phyloP scores from a whole-genome alignment of 2,329 filamentous ascomycete genomes.

The Colletotrichum euphorbiae region DNA sequence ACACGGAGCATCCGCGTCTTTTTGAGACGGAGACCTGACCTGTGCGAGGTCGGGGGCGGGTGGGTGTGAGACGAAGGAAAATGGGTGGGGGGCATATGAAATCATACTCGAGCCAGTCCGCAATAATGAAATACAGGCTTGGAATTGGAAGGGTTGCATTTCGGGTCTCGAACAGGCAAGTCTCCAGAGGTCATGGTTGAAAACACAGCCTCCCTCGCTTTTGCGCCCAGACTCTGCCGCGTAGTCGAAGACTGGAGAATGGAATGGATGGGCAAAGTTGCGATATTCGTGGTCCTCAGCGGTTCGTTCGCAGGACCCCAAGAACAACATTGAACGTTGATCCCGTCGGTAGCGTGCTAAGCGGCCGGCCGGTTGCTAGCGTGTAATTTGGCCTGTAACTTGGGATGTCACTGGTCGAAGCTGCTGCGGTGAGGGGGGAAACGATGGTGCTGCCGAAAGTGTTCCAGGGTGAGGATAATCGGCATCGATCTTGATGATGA shows the following conservation, averaged over 20 bases:
- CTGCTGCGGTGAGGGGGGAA: constrained; percentile 24
- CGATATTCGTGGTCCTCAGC: constrained; percentile 28
- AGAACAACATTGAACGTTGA: constrained; percentile 24
- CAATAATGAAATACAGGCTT: background rate
- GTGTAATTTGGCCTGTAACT: constrained; percentile 1
- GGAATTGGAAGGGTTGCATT: constrained; percentile 18
- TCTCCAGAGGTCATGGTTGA: constrained; percentile 6
- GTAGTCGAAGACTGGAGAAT: background rate
- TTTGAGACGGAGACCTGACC: background rate
- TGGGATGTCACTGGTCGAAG: constrained; percentile 17
- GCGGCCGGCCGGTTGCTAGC: background rate
- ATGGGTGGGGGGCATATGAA: background rate
- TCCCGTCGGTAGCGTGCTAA: background rate
- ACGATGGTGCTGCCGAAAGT: constrained; percentile 29
- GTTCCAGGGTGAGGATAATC: constrained; percentile 26
- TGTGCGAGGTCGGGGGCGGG: constrained; percentile 12
- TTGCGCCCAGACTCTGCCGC: constrained; percentile 21
- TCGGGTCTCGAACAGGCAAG: constrained; percentile 21
- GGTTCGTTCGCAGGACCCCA: constrained; percentile 13
- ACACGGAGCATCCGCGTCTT: constrained; percentile 26
- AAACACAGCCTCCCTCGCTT: constrained; percentile 25
- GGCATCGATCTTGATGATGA: constrained; percentile 2
- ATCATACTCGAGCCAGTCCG: background rate
- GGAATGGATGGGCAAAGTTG: constrained; percentile 30
- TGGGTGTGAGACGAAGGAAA: background rate